phyloP scores from a whole-genome alignment of 2,329 filamentous ascomycete genomes.

The Periconia digitata region DNA sequence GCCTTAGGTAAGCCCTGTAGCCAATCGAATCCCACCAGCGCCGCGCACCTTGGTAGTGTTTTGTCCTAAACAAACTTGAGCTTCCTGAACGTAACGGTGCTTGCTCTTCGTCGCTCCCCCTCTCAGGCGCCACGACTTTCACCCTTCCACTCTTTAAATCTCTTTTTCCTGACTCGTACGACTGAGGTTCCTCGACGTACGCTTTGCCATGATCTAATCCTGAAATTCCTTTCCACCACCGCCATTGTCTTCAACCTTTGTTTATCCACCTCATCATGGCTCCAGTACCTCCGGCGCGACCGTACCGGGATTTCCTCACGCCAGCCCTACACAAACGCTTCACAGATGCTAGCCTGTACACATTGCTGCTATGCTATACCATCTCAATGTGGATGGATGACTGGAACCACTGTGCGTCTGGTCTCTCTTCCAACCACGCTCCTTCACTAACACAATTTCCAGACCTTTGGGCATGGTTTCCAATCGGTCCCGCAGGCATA shows the following conservation, averaged over 20 bases:
- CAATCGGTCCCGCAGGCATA: conserved; percentile 72
- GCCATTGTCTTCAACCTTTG: background rate
- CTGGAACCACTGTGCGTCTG: conserved; percentile 62
- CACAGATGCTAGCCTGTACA: conserved; percentile 70
- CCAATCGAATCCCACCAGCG: conserved; percentile 15
- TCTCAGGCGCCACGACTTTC: conserved; percentile 4
- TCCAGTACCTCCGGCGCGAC: conserved; percentile 50
- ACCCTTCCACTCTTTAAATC: conserved; percentile 4
- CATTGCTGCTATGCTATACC: conserved; percentile 71
- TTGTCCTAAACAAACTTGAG: conserved; percentile 16
- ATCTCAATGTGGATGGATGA: conserved; percentile 70
- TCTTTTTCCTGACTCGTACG: conserved; percentile 6
- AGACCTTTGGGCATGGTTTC: conserved; percentile 89
- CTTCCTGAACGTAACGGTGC: background rate
- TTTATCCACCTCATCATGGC: conserved; percentile 20
- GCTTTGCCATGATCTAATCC: conserved; percentile 29
- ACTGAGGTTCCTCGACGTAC: conserved; percentile 5
- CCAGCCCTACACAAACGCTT: conserved; percentile 87
- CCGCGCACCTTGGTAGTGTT: conserved; percentile 28
- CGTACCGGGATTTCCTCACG: conserved; percentile 88
- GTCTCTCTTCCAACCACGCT: background rate
- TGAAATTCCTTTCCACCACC: conserved; percentile 26
- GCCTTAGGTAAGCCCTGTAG: conserved; percentile 19
- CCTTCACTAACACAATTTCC: conserved; percentile 18
- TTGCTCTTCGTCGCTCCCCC: background rate